Percentiles rank a stretch among this genome's conserved stretches.
Evolutionary conservation across 768 basidiomycete genomes (phyloP).

Genomic region (Suillus decipiens): DNA sequence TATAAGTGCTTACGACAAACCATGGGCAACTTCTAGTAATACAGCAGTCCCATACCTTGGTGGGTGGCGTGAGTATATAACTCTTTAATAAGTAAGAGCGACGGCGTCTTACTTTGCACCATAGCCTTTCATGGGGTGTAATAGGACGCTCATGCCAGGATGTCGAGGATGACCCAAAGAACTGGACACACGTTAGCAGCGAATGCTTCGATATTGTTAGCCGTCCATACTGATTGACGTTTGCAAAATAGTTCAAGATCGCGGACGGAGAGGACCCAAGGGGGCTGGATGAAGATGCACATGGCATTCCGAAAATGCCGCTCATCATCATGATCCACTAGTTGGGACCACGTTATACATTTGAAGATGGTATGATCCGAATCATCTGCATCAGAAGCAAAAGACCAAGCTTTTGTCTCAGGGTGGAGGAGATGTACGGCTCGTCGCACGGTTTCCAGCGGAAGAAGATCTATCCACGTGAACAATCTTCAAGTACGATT

Average conservation of each 20-base stretch:
- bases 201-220: not conserved
- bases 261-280: constrained; percentile 37
- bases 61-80: not conserved
- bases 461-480: constrained; percentile 52
- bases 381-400: constrained; percentile 26
- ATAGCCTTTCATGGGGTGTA: constrained; percentile 45
- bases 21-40: constrained; percentile 34
- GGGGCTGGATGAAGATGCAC: constrained; percentile 36
- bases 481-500: constrained; percentile 37
- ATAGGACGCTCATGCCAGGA: constrained; percentile 25
- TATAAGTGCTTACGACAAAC: constrained; percentile 47
- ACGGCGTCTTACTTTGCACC: constrained; percentile 47
- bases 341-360: constrained; percentile 29
- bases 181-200: constrained; percentile 19
- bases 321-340: not conserved
- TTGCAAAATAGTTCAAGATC: constrained; percentile 38
- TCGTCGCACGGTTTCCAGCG: constrained; percentile 51
- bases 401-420: constrained; percentile 31
- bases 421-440: constrained; percentile 36
- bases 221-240: constrained; percentile 23
- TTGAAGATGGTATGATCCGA: constrained; percentile 24
- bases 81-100: constrained; percentile 12
- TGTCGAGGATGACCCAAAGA: constrained; percentile 12
- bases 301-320: constrained; percentile 14
- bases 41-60: constrained; percentile 45